Evolutionary conservation across 129 eudicot genomes (phyloP).

Genomic region (Oenanthe sinensis): DNA sequence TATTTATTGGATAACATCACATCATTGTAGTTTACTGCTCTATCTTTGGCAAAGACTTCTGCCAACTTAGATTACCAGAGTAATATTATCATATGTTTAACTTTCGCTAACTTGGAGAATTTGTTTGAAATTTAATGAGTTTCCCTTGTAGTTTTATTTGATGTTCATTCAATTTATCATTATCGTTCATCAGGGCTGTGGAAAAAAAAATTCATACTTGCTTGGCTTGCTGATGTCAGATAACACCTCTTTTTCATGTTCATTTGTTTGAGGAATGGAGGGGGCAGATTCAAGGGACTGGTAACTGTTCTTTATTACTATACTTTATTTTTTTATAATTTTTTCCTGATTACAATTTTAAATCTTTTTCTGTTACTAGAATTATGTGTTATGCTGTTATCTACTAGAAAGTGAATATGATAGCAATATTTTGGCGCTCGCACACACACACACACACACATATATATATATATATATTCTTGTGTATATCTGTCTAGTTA

Average conservation of each 20-base stretch:
- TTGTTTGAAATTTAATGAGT: not conserved
- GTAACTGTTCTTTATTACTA: not conserved
- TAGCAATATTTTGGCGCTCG: not conserved
- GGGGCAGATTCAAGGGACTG: not conserved
- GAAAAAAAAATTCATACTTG: not conserved
- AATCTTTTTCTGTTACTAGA: not conserved
- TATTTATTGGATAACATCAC: not conserved
- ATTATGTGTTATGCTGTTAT: not conserved
- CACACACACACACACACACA: no score
- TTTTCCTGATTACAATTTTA: not conserved
- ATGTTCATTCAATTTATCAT: not conserved
- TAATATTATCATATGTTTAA: not conserved
- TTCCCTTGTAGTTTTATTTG: not conserved
- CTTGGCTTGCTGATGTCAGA: constrained; percentile 2
- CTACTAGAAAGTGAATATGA: not conserved
- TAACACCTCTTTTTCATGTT: not conserved
- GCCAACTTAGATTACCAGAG: not conserved
- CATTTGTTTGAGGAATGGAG: not conserved
- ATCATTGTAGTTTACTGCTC: not conserved
- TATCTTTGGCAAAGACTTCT: not conserved
- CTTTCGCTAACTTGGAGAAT: not conserved
- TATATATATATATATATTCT: no score
- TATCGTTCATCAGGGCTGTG: not conserved
- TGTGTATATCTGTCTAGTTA: not conserved
- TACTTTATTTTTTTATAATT: not conserved